Base-by-base conservation (phyloP, 148 eudicot genomes). In the Persicaria maculosa region DNA sequence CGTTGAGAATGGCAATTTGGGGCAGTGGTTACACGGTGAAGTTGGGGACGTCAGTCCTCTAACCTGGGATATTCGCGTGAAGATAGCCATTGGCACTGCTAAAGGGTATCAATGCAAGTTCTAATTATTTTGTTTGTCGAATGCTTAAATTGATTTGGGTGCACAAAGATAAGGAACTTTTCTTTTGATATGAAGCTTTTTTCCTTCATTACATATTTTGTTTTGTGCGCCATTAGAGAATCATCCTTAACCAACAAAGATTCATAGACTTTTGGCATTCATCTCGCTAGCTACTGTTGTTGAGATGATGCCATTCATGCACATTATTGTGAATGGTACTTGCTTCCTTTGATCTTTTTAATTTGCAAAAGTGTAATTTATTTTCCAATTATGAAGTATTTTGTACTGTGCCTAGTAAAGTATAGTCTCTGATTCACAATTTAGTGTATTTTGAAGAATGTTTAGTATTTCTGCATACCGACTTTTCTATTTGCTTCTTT, bases 1-100 rank as follows among this genome's bases (percentile, higher is more conserved):
- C 69, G 77, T 92, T 47, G 91, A 92, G 71, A 92, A 90, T 79
- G 98, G 97, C 75, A 94, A 86, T 82, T 78, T 94, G 81, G 98
- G 92, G 84, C 92, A 94, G 79, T 94, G 97, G 98, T 84, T 94
- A 76, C 98, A 94, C 55, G 96, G 93, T 64, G 96, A 92, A 64
- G 85, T 83, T 19, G 96, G 93, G 12, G 85, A 88, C 61, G 81
- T 83, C 40, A 92, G 91, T 70, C 97, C 97, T 72, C 81, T 94
- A n/a, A 90, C 90, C 10, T 94, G 98, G 98, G 91, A 92, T 36
- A 84, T 84, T 47, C 80, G 97, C 17, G 84, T 94, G 86, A 90
- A 81, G 78, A 94, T 94, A 47, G 97, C 97, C 15, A 71, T 92
- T 73, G 98, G 97, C 75, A 92, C 97, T 15, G 98, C 98, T 47